These are phyloP conservation scores for Trichoderma breve DNA, from an alignment of 2,329 filamentous ascomycete genomes.

Conservation along the genomic window DNA sequence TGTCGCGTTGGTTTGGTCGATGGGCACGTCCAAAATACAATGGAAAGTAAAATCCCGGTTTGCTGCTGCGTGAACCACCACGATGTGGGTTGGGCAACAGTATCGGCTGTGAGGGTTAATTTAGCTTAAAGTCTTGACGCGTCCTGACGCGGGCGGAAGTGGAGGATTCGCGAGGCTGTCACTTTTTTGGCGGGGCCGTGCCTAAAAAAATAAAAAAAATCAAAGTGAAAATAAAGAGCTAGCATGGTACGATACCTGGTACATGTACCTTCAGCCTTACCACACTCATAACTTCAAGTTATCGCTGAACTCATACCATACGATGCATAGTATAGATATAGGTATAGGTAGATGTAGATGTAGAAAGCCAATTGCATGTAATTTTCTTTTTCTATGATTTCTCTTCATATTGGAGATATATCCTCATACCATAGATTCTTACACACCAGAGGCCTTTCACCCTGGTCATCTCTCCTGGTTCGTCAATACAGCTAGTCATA, in stretches of 20 bases:
- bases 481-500: neutral
- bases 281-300: neutral
- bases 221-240: neutral
- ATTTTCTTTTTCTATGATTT: neutral
- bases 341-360: too few species aligned
- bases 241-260: neutral
- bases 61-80: neutral
- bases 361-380: neutral
- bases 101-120: constrained; percentile 15
- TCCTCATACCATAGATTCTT: neutral
- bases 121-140: constrained; percentile 29
- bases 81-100: constrained; percentile 8
- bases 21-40: neutral
- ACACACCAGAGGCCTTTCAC: neutral
- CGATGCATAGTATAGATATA: neutral
- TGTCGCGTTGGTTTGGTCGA: neutral
- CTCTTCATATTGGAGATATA: neutral
- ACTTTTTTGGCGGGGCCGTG: neutral
- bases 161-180: constrained; percentile 17
- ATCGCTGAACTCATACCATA: too few species aligned
- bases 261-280: constrained; percentile 21
- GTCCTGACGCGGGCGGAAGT: constrained; percentile 29
- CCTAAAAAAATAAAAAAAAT: neutral
- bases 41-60: neutral
- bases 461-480: neutral